These are phyloP conservation scores for Sequoia sempervirens DNA, from an alignment of 75 land plant species.

Conservation along the genomic window DNA sequence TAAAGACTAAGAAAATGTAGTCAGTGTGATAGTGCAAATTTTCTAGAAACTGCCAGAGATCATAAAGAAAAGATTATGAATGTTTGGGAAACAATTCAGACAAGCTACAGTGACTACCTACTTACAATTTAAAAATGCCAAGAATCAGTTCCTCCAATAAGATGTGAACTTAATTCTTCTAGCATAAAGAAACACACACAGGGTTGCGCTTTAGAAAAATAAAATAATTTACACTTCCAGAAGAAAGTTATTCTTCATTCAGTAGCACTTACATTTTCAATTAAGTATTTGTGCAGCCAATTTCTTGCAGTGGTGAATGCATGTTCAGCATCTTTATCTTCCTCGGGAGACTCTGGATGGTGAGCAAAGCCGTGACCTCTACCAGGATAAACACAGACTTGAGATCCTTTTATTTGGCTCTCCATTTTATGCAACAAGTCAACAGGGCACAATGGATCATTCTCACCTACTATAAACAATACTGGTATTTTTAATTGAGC, in stretches of 20 bases:
- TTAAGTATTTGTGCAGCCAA: constrained; percentile 70
- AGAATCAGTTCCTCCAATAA: background rate
- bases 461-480: constrained; percentile 68
- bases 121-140: background rate
- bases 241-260: background rate
- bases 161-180: background rate
- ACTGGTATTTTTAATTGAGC: constrained; percentile 55
- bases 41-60: background rate
- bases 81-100: background rate
- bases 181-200: background rate
- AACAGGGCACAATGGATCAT: constrained; percentile 61
- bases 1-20: background rate
- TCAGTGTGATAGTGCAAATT: background rate
- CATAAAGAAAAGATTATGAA: background rate
- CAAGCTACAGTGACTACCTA: background rate
- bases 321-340: constrained; percentile 82
- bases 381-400: constrained; percentile 47
- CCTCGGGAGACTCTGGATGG: constrained; percentile 59
- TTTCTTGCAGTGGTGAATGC: constrained; percentile 59
- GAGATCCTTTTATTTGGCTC: constrained; percentile 39
- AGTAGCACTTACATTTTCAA: constrained; percentile 13
- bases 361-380: constrained; percentile 87
- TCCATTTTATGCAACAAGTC: constrained; percentile 32
- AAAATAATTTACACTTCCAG: background rate
- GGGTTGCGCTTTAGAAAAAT: background rate